Evolutionary conservation across 176 grass and related monocot genomes (phyloP), one percentile per base, ranked within the genome.

Genomic region (Rhynchospora tenuis): DNA sequence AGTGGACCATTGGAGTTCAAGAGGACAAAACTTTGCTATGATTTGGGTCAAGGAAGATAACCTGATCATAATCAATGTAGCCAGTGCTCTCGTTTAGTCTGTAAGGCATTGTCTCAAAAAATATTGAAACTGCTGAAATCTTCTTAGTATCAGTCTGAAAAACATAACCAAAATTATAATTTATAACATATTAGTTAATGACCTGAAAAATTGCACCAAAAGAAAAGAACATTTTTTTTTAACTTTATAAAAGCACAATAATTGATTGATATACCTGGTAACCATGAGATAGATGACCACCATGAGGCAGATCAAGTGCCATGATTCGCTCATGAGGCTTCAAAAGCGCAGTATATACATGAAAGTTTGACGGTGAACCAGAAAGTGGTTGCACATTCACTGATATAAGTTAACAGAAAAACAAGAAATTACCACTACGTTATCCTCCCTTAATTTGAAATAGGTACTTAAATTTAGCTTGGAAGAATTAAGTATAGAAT

Each of bases 71-170:
- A 87, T 99, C 97, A 92, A 99, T 99, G 63, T 93, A 99, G 51
- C 97, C 97, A 79, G 97, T 99, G 82, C 89, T 95, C 85, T 99
- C 97, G 81, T 99, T 86, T 83, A 99, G 86, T 87, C 97, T 89
- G 83, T 99, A 99, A 23, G 97, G 97, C 93, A 99, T 99, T 85
- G 97, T 99, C 86, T 99, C 97, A 69, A 99, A 99, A 86, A 99
- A 99, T 80, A 99, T 99, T 0, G 97, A 99, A 78, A 93, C 92
- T 60, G 93, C 97, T 20, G 97, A 99, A 42, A 99, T 99, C 88
- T 99, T 99, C 91, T 99, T 99, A 66, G 97, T 99, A 85, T 99
- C 97, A 78, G 97, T 99, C 97, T 99, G 91, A 62, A 89, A 86
- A 86, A 64, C 82, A 59, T 26, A 82, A 70, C 79, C 0, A 66